Conservation (phyloP, 179 eudicot genomes). For the Sideroxylon spinosum region DNA sequence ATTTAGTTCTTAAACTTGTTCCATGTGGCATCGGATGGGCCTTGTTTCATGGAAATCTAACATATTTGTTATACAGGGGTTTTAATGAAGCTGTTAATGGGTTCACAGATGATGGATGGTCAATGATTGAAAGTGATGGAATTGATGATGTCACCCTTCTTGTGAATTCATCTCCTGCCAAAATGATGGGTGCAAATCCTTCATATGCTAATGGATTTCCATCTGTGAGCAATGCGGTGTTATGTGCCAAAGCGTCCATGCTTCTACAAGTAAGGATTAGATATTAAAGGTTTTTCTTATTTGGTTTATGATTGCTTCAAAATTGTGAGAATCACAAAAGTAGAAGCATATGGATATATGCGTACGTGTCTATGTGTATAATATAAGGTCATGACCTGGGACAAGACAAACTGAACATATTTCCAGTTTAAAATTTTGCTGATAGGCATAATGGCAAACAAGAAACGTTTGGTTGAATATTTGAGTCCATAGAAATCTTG, state of each 20-base stretch:
- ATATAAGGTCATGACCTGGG: background rate
- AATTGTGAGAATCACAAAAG: background rate
- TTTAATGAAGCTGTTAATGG: conserved; percentile 91
- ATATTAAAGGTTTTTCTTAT: background rate
- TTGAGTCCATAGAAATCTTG: background rate
- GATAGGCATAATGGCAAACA: background rate
- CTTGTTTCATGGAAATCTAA: conserved; percentile 5
- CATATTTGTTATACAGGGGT: conserved; percentile 49
- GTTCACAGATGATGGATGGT: conserved; percentile 86
- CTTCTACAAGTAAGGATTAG: conserved; percentile 64
- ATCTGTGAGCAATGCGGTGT: conserved; percentile 59
- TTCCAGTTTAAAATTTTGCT: background rate
- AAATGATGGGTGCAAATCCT: conserved; percentile 64
- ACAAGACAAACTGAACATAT: background rate
- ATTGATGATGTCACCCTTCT: conserved; percentile 86
- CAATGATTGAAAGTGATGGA: conserved; percentile 81
- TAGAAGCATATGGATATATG: background rate
- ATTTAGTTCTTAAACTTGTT: background rate
- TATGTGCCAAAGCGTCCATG: conserved; percentile 95
- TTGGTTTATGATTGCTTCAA: background rate
- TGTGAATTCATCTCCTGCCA: conserved; percentile 79
- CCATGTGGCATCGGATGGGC: background rate
- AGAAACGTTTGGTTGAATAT: background rate
- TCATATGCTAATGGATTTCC: conserved; percentile 68
- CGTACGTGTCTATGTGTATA: no score